Conservation (phyloP, 1,284 basidiomycete species). For the Papiliotrema laurentii region DNA sequence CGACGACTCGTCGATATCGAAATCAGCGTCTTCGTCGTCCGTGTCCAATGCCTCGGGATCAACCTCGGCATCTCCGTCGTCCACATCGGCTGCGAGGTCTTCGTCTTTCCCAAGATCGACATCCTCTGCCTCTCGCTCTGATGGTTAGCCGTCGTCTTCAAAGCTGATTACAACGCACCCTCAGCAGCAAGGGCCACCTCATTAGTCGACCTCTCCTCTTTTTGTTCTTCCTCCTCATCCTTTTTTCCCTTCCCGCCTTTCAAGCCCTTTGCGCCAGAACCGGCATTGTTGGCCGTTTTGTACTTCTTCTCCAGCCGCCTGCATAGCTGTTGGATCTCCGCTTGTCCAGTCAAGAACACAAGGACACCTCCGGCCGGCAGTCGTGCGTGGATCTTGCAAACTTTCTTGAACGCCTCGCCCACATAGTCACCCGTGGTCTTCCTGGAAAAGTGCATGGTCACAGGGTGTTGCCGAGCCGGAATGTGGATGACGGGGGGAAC, state of each 20-base stretch:
- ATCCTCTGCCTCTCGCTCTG: constrained; percentile 48
- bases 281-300: constrained; percentile 43
- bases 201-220: constrained; percentile 1
- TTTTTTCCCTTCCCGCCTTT: constrained; percentile 55
- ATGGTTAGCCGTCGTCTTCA: constrained; percentile 57
- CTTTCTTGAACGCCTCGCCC: constrained; percentile 83
- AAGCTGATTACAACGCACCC: constrained; percentile 46
- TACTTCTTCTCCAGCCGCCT: constrained; percentile 73
- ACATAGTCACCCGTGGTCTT: constrained; percentile 84
- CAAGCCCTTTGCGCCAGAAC: constrained; percentile 35
- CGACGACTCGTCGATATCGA: constrained; percentile 46
- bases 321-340: constrained; percentile 65
- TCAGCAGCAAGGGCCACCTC: constrained; percentile 20
- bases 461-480: constrained; percentile 86
- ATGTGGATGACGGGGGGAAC: constrained; percentile 90
- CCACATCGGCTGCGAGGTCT: constrained; percentile 51
- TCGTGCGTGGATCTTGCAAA: constrained; percentile 70
- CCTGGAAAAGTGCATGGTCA: constrained; percentile 90
- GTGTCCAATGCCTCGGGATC: constrained; percentile 49
- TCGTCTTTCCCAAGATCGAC: constrained; percentile 46
- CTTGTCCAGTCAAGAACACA: constrained; percentile 73
- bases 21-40: constrained; percentile 45
- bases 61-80: constrained; percentile 46
- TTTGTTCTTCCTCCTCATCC: constrained; percentile 2
- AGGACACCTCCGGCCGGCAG: constrained; percentile 67